Evolutionary conservation across 164 flowering plant genomes (phyloP).

Genomic region (Aristolochia californica): DNA sequence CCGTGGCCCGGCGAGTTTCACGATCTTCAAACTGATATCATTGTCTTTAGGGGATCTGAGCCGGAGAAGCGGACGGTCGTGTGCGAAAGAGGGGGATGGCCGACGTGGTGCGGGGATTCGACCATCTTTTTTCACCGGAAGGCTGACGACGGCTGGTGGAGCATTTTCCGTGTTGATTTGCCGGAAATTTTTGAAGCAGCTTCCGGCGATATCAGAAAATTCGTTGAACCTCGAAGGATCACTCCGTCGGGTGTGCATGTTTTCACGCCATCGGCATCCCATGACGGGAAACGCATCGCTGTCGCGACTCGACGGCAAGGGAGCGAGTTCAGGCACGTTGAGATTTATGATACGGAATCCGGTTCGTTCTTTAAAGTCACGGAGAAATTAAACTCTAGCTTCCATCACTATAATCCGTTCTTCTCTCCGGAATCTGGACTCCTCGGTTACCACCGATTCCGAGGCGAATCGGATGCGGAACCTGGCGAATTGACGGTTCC

Average conservation of each 20-base stretch:
- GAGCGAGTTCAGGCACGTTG: slow-evolving; percentile 63
- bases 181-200: slow-evolving; percentile 13
- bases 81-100: slow-evolving; percentile 87
- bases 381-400: slow-evolving; percentile 35
- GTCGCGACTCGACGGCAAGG: slow-evolving; percentile 68
- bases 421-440: slow-evolving; percentile 44
- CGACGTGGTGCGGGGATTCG: slow-evolving; percentile 67
- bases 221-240: slow-evolving; percentile 45
- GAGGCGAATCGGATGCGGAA: slow-evolving; percentile 30
- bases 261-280: slow-evolving; percentile 79
- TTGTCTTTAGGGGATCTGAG: slow-evolving; percentile 51
- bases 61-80: slow-evolving; percentile 53
- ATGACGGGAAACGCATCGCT: slow-evolving; percentile 36
- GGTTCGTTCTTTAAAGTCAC: slow-evolving; percentile 49
- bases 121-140: slow-evolving; percentile 64
- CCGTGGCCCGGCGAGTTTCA: slow-evolving; percentile 77
- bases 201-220: neutral
- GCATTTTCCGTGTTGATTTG: slow-evolving; percentile 48
- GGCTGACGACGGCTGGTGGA: slow-evolving; percentile 71
- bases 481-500: slow-evolving; percentile 46
- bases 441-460: slow-evolving; percentile 72
- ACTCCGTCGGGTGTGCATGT: slow-evolving; percentile 86
- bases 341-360: slow-evolving; percentile 37
- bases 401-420: slow-evolving; percentile 82
- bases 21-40: slow-evolving; percentile 61